Percentiles rank a stretch among this genome's conserved stretches.
phyloP scores from a whole-genome alignment of 495 filamentous ascomycete genomes.

The Neurospora sp. region DNA sequence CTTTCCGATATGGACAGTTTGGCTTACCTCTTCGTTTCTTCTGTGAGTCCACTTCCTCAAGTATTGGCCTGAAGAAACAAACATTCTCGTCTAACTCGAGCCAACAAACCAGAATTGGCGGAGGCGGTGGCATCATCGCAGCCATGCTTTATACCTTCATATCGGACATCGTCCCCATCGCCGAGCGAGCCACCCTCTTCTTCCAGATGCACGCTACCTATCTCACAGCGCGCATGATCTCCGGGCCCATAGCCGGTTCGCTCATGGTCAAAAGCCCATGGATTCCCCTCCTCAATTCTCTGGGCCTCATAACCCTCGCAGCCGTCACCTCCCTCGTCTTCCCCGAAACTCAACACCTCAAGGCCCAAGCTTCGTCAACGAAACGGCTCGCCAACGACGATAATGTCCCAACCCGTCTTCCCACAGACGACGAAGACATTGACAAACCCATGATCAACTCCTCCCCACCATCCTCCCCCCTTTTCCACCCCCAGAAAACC shows the following conservation, averaged over 20 bases:
- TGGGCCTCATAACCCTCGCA: conserved; percentile 5
- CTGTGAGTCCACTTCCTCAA: conserved; percentile 10
- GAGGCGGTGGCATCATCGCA: conserved; percentile 14
- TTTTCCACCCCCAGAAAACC: not conserved
- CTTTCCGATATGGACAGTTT: conserved; percentile 21
- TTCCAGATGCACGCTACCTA: conserved; percentile 19
- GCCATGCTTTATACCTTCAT: conserved; percentile 27
- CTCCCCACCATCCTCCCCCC: not conserved
- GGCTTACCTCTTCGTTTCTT: conserved; percentile 10
- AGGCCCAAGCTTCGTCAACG: conserved; percentile 1
- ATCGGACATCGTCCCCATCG: conserved; percentile 19
- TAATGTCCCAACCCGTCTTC: not conserved
- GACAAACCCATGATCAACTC: not conserved
- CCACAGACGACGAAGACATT: not conserved
- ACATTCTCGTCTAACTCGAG: not conserved
- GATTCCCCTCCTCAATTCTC: conserved; percentile 13
- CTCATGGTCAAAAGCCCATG: conserved; percentile 17
- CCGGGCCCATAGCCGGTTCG: conserved; percentile 14
- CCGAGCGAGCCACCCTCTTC: conserved; percentile 19
- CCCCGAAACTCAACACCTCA: conserved; percentile 24
- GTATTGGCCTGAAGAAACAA: not conserved
- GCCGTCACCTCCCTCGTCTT: conserved; percentile 4
- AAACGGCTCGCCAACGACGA: not conserved
- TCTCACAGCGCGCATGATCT: conserved; percentile 16
- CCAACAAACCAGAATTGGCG: conserved; percentile 16